Evolutionary conservation across 2,329 filamentous ascomycete species (phyloP).

Genomic region (Fusarium buxicola): DNA sequence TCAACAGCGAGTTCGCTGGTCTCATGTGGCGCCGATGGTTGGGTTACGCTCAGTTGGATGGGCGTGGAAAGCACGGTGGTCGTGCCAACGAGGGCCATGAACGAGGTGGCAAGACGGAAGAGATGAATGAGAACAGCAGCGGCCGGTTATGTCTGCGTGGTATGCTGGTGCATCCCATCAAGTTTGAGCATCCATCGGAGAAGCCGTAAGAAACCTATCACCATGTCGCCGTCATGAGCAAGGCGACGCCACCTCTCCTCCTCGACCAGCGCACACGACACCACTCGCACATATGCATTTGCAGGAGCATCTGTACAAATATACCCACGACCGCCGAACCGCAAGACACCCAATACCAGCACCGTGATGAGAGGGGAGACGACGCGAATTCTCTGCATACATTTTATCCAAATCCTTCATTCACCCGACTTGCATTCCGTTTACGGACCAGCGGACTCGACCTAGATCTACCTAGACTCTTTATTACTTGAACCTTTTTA

Average conservation of each 20-base stretch:
- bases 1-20: slow-evolving; percentile 80
- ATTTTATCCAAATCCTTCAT: slow-evolving; percentile 40
- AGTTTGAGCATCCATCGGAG: slow-evolving; percentile 69
- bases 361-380: slow-evolving; percentile 39
- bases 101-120: slow-evolving; percentile 65
- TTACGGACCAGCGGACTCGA: slow-evolving; percentile 41
- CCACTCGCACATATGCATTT: slow-evolving; percentile 47
- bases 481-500: slow-evolving; percentile 46
- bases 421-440: slow-evolving; percentile 38
- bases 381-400: slow-evolving; percentile 40
- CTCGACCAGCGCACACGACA: slow-evolving; percentile 44
- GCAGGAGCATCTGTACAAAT: slow-evolving; percentile 48
- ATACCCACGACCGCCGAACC: slow-evolving; percentile 46
- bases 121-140: slow-evolving; percentile 56
- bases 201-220: slow-evolving; percentile 35
- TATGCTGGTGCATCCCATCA: slow-evolving; percentile 86
- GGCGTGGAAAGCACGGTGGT: slow-evolving; percentile 62
- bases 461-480: slow-evolving; percentile 46
- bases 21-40: slow-evolving; percentile 86
- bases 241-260: slow-evolving; percentile 40
- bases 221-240: slow-evolving; percentile 45
- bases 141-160: slow-evolving; percentile 83
- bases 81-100: slow-evolving; percentile 59
- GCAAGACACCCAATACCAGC: slow-evolving; percentile 40
- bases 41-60: slow-evolving; percentile 66